Evolutionary conservation across 495 filamentous ascomycete species (phyloP).

Genomic region (Tetracladium setigerum): DNA sequence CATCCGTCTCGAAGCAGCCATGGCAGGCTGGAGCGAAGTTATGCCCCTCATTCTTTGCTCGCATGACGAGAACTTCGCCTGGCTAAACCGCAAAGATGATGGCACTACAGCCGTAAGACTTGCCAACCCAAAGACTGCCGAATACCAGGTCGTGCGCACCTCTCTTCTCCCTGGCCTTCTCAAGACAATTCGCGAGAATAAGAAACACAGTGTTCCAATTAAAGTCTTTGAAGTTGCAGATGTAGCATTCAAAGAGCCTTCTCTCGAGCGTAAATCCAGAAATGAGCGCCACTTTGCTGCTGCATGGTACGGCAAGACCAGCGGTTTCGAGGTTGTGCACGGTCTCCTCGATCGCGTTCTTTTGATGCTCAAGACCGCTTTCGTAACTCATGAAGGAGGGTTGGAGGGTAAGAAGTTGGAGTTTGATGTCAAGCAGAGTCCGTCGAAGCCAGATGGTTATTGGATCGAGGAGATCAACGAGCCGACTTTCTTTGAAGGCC

Average conservation of each 20-base stretch:
- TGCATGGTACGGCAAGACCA: constrained; percentile 92
- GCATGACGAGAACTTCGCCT: constrained; percentile 96
- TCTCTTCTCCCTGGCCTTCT: constrained; percentile 81
- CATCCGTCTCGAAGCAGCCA: constrained; percentile 79
- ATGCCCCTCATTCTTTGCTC: constrained; percentile 96
- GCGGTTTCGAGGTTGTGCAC: constrained; percentile 93
- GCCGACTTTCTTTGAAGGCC: constrained; percentile 83
- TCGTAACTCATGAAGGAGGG: constrained; percentile 68
- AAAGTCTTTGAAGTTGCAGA: constrained; percentile 92
- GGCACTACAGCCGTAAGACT: constrained; percentile 79
- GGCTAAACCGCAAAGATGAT: constrained; percentile 88
- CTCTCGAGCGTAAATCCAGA: constrained; percentile 69
- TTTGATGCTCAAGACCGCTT: constrained; percentile 81
- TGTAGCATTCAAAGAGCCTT: constrained; percentile 79
- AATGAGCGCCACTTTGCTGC: constrained; percentile 95
- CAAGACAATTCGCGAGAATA: constrained; percentile 95
- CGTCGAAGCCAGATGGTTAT: constrained; percentile 56
- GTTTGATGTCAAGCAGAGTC: constrained; percentile 41
- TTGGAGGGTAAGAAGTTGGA: constrained; percentile 42
- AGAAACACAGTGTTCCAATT: constrained; percentile 79
- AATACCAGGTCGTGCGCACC: constrained; percentile 96
- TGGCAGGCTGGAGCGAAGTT: constrained; percentile 94
- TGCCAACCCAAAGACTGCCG: constrained; percentile 90
- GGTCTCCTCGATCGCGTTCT: constrained; percentile 87
- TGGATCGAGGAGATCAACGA: constrained; percentile 92